Evolutionary conservation across 1,284 basidiomycete genomes (phyloP).

Genomic region (Apiotrichum montevideense): DNA sequence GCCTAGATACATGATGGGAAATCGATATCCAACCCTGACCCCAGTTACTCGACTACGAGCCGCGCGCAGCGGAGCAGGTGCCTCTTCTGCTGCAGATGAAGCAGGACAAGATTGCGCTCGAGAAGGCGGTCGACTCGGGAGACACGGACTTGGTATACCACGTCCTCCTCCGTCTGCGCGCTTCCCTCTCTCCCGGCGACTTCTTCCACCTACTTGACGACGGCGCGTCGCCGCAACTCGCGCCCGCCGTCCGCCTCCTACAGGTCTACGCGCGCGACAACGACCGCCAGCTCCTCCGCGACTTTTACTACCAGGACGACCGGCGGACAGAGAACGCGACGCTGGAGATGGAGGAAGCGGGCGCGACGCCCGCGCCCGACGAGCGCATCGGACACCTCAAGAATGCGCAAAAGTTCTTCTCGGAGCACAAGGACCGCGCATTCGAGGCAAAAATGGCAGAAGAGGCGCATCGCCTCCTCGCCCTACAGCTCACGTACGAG

Average conservation of each 20-base stretch:
- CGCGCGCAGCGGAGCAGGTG: slow-evolving; percentile 84
- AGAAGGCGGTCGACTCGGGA: slow-evolving; percentile 88
- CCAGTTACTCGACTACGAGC: slow-evolving; percentile 86
- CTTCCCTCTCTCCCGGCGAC: slow-evolving; percentile 74
- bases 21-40: not conserved
- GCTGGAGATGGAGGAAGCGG: slow-evolving; percentile 75
- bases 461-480: slow-evolving; percentile 70
- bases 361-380: slow-evolving; percentile 57
- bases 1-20: not conserved
- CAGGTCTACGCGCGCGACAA: slow-evolving; percentile 85
- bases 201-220: slow-evolving; percentile 95
- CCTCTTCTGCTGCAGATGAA: slow-evolving; percentile 89
- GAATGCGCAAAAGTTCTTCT: slow-evolving; percentile 83
- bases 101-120: slow-evolving; percentile 78
- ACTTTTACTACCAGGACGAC: slow-evolving; percentile 98
- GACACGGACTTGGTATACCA: slow-evolving; percentile 94
- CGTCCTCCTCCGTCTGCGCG: slow-evolving; percentile 77
- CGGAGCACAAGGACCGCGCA: slow-evolving; percentile 80
- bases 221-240: slow-evolving; percentile 61
- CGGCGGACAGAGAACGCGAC: slow-evolving; percentile 84
- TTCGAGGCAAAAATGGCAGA: slow-evolving; percentile 96
- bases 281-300: slow-evolving; percentile 82
- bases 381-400: slow-evolving; percentile 67
- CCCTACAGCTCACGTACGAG: slow-evolving; percentile 77
- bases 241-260: slow-evolving; percentile 66